Base-by-base conservation (phyloP, 1,284 basidiomycete genomes). In the Malassezia nana region DNA sequence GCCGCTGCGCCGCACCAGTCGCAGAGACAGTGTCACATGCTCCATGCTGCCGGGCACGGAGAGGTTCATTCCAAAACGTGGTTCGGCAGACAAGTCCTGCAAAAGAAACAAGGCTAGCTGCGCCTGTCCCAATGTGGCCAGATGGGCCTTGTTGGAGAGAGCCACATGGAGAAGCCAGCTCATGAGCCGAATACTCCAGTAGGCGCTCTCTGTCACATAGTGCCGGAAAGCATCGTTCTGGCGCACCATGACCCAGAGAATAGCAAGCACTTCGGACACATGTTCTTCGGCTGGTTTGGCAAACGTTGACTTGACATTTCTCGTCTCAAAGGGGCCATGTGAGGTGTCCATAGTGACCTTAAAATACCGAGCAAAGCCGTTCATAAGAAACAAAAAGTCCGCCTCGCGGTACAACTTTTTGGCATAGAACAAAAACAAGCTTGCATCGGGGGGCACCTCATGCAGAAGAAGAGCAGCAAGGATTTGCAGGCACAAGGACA, bases 121-220 rank as follows among this genome's bases (percentile, higher is more conserved):
- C 64, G 90, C 88, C 24, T 95, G 77, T 0, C 89, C 91, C 65
- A 94, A 86, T 77, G 91, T 84, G 52, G 91, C 87, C 84, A 66
- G 13, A 44, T 57, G 33, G 50, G 42, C 38, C 58, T 47, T 60
- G 29, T 71, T 58, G 8, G 57, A 50, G 3, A 72, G 55, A 4
- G 65, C 46, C 30, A 69, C 63, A 47, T 46, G 55, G 28, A 66
- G 60, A 35, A 64, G 51, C 24, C 55, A 50, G 9, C 44, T 20
- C 25, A 68, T 16, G 39, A 61, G 55, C 40, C 59, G 49, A 3
- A 61, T 59, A 10, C 62, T 50, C 7, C 59, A 49, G 22, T 52
- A 47, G 1, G 48, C 42, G 46, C 68, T 67, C 22, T 63, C 59
- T 15, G 66, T 54, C 7, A 72, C 52, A 38, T 53, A 66, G 9